phyloP scores from a whole-genome alignment of 345 rosid genomes.

The Conringia planisiliqua region DNA sequence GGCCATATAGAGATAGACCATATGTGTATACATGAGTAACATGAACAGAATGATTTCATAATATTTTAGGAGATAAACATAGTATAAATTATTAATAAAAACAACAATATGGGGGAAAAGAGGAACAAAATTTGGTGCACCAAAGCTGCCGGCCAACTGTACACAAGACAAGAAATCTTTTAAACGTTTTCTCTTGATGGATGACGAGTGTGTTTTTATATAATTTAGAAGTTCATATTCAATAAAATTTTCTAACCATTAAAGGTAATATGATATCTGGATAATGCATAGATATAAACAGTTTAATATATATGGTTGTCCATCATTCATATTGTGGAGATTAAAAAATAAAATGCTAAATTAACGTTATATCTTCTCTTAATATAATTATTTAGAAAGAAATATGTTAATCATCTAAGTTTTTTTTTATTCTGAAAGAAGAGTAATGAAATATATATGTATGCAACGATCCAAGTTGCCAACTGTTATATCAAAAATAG shows the following conservation, averaged over 20 bases:
- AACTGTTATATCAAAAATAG: constrained; percentile 16
- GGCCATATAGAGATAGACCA: too few species aligned
- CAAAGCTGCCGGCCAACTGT: constrained; percentile 31
- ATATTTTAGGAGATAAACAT: background rate
- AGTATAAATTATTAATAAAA: background rate
- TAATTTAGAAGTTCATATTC: background rate
- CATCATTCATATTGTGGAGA: background rate
- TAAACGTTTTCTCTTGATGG: constrained; percentile 25
- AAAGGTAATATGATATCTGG: constrained; percentile 7
- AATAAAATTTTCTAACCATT: background rate
- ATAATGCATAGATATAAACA: background rate
- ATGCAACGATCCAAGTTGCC: constrained; percentile 23
- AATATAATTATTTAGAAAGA: background rate
- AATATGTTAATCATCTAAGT: background rate
- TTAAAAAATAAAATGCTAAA: background rate
- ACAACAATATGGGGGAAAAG: background rate
- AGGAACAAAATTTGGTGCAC: constrained; percentile 20
- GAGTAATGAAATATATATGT: background rate
- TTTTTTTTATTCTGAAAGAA: background rate
- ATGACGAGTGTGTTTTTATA: constrained; percentile 10
- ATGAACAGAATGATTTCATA: background rate
- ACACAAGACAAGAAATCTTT: constrained; percentile 17
- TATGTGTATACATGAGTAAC: background rate
- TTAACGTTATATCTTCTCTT: background rate
- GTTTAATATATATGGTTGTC: background rate